phyloP scores from a whole-genome alignment of 2,329 filamentous ascomycete species.

The Davidsoniella virescens region DNA sequence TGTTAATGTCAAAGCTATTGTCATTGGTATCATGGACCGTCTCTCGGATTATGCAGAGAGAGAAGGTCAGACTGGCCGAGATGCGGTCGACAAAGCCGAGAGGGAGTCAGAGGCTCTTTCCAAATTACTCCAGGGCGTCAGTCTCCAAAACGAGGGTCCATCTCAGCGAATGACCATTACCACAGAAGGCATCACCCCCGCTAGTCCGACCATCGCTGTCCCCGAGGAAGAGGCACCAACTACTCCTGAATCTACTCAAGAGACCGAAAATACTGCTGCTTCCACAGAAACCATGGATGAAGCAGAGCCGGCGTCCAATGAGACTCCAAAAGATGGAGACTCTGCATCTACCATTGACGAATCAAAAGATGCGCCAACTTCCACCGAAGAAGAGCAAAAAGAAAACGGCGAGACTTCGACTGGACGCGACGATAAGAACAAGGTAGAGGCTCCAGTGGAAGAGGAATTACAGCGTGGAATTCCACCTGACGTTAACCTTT shows the following conservation, averaged over 20 bases:
- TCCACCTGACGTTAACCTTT: slow-evolving; percentile 68
- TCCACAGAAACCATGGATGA: neutral
- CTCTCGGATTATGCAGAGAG: slow-evolving; percentile 87
- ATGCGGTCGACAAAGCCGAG: slow-evolving; percentile 61
- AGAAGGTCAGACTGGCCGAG: slow-evolving; percentile 52
- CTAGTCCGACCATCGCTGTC: slow-evolving; percentile 20
- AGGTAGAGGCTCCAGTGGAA: slow-evolving; percentile 3
- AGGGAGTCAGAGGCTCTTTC: slow-evolving; percentile 61
- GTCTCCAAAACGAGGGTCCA: slow-evolving; percentile 42
- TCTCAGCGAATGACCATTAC: slow-evolving; percentile 14
- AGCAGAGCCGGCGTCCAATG: neutral
- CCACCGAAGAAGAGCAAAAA: slow-evolving; percentile 17
- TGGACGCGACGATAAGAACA: slow-evolving; percentile 17
- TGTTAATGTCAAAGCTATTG: slow-evolving; percentile 94
- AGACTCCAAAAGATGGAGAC: neutral
- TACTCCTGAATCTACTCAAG: slow-evolving; percentile 11
- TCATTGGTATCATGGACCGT: slow-evolving; percentile 94
- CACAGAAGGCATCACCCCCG: slow-evolving; percentile 6
- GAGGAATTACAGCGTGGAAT: slow-evolving; percentile 28
- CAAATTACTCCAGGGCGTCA: slow-evolving; percentile 61
- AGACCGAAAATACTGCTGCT: slow-evolving; percentile 20
- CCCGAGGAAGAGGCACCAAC: slow-evolving; percentile 13
- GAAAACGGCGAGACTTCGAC: slow-evolving; percentile 13
- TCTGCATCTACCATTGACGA: neutral
- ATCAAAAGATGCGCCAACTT: neutral